Evolutionary conservation across 108 stramenopile genomes (phyloP).

Genomic region (Pseudonitzschia delicatissima): DNA sequence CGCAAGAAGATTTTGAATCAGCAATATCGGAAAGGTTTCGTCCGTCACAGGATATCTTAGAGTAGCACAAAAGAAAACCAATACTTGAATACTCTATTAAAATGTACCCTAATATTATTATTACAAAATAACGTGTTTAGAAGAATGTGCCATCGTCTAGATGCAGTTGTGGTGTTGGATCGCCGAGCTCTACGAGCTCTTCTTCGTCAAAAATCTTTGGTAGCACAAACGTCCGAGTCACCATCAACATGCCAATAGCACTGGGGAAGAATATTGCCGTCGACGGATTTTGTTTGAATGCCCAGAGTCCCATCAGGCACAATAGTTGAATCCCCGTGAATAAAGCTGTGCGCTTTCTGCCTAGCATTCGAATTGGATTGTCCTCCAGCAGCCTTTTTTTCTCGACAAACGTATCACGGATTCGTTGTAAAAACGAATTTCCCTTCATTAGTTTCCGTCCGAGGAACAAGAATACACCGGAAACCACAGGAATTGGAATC

Average conservation of each 20-base stretch:
- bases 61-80: not conserved
- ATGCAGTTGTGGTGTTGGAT: constrained; percentile 37
- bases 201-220: constrained; percentile 79
- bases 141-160: constrained; percentile 18
- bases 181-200: constrained; percentile 76
- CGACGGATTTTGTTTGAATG: constrained; percentile 82
- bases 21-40: not conserved
- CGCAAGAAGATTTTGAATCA: constrained; percentile 5
- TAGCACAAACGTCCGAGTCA: constrained; percentile 69
- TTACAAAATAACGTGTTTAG: not conserved
- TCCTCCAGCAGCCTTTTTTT: constrained; percentile 46
- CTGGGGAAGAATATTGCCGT: constrained; percentile 96
- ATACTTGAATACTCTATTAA: not conserved
- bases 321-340: constrained; percentile 66
- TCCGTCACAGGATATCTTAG: not conserved
- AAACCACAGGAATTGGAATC: constrained; percentile 92
- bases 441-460: constrained; percentile 87
- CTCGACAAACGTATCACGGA: constrained; percentile 71
- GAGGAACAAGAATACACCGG: constrained; percentile 92
- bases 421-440: constrained; percentile 72
- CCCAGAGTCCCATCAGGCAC: constrained; percentile 82
- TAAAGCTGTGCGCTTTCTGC: constrained; percentile 66
- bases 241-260: constrained; percentile 89
- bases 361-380: constrained; percentile 73
- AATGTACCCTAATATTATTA: not conserved